These are phyloP conservation scores for Sequoiadendron giganteum DNA, from an alignment of 75 land plant genomes.

Conservation along the genomic window DNA sequence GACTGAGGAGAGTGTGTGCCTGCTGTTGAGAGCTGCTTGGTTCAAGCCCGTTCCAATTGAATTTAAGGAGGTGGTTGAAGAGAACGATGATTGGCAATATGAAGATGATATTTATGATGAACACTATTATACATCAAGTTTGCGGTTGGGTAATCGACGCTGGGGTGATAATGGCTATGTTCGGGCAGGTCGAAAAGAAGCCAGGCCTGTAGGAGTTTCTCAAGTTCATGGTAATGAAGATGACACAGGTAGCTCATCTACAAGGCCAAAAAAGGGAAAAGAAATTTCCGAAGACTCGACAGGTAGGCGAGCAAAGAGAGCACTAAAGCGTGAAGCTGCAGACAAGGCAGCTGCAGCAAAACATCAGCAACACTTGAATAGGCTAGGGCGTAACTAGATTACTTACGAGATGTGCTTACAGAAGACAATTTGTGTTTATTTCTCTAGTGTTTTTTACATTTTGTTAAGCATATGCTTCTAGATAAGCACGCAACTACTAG, in stretches of 20 bases:
- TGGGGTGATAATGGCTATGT: slow-evolving; percentile 97
- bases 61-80: slow-evolving; percentile 37
- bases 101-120: slow-evolving; percentile 48
- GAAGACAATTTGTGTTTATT: not conserved
- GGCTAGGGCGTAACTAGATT: slow-evolving; percentile 19
- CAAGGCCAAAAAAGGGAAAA: slow-evolving; percentile 23
- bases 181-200: slow-evolving; percentile 83
- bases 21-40: slow-evolving; percentile 87
- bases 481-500: not conserved
- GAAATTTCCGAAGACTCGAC: not conserved
- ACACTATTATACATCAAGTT: slow-evolving; percentile 43
- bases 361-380: slow-evolving; percentile 24
- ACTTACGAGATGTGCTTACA: not conserved
- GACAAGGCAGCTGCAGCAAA: slow-evolving; percentile 60
- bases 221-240: slow-evolving; percentile 11
- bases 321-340: slow-evolving; percentile 70
- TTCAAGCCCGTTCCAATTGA: slow-evolving; percentile 55
- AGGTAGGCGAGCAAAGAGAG: slow-evolving; percentile 67
- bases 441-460: not conserved
- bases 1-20: slow-evolving; percentile 93
- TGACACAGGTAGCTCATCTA: slow-evolving; percentile 36
- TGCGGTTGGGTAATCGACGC: slow-evolving; percentile 89
- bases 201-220: slow-evolving; percentile 66
- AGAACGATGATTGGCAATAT: slow-evolving; percentile 42
- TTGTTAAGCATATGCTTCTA: not conserved